Evolutionary conservation across 2,329 filamentous ascomycete genomes (phyloP), one percentile per base, ranked within the genome.

Genomic region (Alternaria hordeiaustralica): DNA sequence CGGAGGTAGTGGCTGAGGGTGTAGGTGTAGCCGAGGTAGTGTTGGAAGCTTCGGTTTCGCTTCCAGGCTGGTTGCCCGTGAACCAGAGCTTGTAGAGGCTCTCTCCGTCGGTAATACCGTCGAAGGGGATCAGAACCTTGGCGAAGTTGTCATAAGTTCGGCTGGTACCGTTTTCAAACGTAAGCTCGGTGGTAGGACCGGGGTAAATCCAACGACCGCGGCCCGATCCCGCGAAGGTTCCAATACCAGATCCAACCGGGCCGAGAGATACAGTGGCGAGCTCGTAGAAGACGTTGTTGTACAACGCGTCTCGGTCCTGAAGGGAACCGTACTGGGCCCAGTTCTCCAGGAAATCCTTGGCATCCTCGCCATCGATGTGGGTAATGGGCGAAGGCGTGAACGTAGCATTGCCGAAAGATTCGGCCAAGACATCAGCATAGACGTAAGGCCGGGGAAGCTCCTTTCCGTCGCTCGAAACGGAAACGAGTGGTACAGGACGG

Each of bases 231-330:
- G 78, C 73, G 66, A 85, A 85, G 0, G 80, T 82, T 3, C 83
- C 83, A 28, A 79, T 79, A 18, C 80, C 81, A 8, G 78, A 73
- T 8, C 82, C 82, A 12, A 71, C 62, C 15, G 76, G 64, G 3
- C 82, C 83, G 0, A 83, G 72, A 28, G 80, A 79, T 1, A 84
- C 78, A n/a, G 80, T 78, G 0, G 81, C 80, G 15, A 84, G 75
- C 28, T 81, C 75, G 61, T 84, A 84, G 70, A 85, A 84, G 9
- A 84, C 70, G 58, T 82, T 82, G 74, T 84, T 85, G 77, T 85
- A 89, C 64, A 87, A 79, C 25, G 87, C 87, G 76, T 89, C 87
- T 2, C 81, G 81, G 66, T 89, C 87, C 65, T 89, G 87, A 28
- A 84, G 81, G 26, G 76, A 80, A 59, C 85, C 84, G 56, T 78